phyloP scores from a whole-genome alignment of 306 rosid genomes.

The Luffa aegyptiaca region DNA sequence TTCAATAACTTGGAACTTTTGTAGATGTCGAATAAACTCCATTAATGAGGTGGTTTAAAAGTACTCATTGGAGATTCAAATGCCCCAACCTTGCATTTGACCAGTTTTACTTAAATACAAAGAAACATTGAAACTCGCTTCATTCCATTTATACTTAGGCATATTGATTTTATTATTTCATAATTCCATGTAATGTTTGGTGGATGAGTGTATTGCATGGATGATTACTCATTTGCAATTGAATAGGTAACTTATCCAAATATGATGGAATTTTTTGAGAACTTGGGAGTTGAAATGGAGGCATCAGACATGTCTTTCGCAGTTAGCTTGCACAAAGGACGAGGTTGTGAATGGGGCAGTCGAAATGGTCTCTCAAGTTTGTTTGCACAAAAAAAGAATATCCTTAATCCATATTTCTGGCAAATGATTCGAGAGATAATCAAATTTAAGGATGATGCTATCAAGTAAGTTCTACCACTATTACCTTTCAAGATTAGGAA shows the following conservation, averaged over 20 bases:
- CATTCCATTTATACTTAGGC: neutral
- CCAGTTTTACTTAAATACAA: neutral
- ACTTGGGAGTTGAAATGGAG: conserved; percentile 79
- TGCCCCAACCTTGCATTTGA: neutral
- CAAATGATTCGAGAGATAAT: too few relatives aligned
- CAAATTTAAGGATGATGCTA: too few relatives aligned
- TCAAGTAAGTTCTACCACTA: neutral
- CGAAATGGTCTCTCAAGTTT: too few relatives aligned
- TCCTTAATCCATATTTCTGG: too few relatives aligned
- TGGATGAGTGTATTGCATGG: neutral
- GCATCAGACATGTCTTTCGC: conserved; percentile 78
- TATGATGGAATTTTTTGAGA: conserved; percentile 83
- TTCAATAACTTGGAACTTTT: neutral
- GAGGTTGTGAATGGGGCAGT: conserved; percentile 49
- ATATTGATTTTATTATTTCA: neutral
- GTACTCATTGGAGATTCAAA: neutral
- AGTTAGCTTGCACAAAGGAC: conserved; percentile 62
- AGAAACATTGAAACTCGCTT: neutral
- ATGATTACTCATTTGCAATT: neutral
- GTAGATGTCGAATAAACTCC: neutral
- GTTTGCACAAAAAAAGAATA: too few relatives aligned
- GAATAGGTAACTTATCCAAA: conserved; percentile 80
- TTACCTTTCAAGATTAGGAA: neutral
- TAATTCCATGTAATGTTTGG: neutral
- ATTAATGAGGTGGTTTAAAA: neutral